Percentiles rank a stretch among this genome's conserved stretches.
These are phyloP conservation scores for Conticribra weissflogii DNA, from an alignment of 108 stramenopile species.

Conservation along the genomic window DNA sequence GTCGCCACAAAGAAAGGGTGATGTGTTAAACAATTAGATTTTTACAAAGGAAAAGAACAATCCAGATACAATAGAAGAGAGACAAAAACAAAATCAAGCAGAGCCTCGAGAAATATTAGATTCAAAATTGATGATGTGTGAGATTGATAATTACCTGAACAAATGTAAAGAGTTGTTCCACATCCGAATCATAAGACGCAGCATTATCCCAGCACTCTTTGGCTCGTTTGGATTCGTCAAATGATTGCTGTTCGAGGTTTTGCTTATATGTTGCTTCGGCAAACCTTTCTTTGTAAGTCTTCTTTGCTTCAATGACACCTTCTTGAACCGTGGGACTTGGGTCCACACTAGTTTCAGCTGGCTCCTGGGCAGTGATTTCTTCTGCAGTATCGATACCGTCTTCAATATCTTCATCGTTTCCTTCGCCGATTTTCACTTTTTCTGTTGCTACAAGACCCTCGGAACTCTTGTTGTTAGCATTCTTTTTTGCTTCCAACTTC, in stretches of 20 bases:
- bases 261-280: slow-evolving; percentile 22
- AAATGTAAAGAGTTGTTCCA: slow-evolving; percentile 60
- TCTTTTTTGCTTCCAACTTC: slow-evolving; percentile 11
- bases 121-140: no score
- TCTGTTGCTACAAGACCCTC: no score
- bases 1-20: no score
- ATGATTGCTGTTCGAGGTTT: slow-evolving; percentile 34
- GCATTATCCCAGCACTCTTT: slow-evolving; percentile 50
- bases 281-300: slow-evolving; percentile 5
- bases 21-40: no score
- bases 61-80: no score
- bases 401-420: no score
- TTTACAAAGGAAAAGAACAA: no score
- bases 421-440: no score
- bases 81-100: no score
- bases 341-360: no score
- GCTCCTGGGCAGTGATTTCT: not conserved
- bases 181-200: slow-evolving; percentile 45
- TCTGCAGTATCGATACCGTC: not conserved
- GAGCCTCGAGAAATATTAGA: no score
- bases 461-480: not conserved
- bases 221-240: slow-evolving; percentile 39
- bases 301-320: not conserved
- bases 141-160: slow-evolving; percentile 80
- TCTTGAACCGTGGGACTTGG: not conserved